Evolutionary conservation across 2,329 filamentous ascomycete genomes (phyloP).

Genomic region (Talaromyces pinophilus): DNA sequence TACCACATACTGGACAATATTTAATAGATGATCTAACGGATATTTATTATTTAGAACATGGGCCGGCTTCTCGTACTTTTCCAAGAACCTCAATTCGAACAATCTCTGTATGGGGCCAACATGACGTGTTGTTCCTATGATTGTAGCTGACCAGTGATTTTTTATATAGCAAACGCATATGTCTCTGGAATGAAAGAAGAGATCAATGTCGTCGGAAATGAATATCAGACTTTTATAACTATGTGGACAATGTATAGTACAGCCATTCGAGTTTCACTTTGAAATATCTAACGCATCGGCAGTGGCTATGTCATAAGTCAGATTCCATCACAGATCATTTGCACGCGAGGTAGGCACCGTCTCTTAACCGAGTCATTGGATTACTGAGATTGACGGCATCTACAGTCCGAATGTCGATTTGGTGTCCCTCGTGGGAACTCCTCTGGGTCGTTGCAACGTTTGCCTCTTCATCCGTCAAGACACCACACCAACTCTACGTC

Average conservation of each 20-base stretch:
- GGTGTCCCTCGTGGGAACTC: constrained; percentile 28
- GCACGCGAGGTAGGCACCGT: constrained; percentile 6
- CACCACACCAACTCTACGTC: constrained; percentile 36
- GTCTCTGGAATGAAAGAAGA: constrained; percentile 42
- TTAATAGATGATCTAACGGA: neutral
- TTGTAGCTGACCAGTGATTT: neutral
- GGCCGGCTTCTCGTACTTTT: constrained; percentile 22
- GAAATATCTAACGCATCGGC: neutral
- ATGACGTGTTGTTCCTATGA: neutral
- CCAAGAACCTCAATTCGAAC: constrained; percentile 21
- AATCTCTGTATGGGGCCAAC: constrained; percentile 10
- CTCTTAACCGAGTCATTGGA: constrained; percentile 28
- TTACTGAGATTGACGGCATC: constrained; percentile 28
- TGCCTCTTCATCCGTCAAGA: constrained; percentile 34
- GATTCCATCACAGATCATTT: constrained; percentile 28
- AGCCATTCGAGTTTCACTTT: neutral
- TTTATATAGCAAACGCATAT: constrained; percentile 38
- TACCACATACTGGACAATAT: neutral
- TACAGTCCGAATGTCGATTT: constrained; percentile 14
- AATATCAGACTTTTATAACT: constrained; percentile 33
- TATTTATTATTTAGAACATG: constrained; percentile 5
- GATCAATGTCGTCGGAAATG: constrained; percentile 35
- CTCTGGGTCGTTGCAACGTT: constrained; percentile 38
- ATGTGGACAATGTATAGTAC: constrained; percentile 30
- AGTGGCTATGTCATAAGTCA: constrained; percentile 22